Conservation (phyloP, 345 rosid genomes). For the Pistacia vera region DNA sequence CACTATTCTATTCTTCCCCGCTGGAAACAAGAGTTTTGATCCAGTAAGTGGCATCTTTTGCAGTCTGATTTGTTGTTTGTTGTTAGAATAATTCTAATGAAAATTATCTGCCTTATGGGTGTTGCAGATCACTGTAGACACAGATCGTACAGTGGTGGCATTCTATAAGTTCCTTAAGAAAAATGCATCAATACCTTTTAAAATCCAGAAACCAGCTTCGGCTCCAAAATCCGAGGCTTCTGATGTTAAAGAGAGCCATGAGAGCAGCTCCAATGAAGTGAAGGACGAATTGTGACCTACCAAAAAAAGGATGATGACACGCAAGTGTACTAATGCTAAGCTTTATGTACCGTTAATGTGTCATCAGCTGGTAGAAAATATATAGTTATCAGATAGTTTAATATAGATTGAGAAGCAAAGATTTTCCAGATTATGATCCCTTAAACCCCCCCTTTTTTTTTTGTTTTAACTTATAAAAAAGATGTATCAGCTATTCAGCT, state of each 20-base stretch:
- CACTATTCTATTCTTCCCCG: constrained; percentile 95
- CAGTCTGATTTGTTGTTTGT: neutral
- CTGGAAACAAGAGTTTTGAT: constrained; percentile 96
- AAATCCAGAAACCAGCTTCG: constrained; percentile 77
- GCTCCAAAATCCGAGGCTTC: constrained; percentile 47
- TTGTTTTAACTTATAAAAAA: neutral
- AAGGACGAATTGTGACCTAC: constrained; percentile 87
- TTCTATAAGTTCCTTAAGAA: constrained; percentile 89
- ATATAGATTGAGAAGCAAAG: constrained; percentile 12
- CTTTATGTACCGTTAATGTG: constrained; percentile 16
- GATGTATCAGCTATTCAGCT: neutral
- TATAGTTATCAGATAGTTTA: constrained; percentile 5
- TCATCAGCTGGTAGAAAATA: constrained; percentile 14
- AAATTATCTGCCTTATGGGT: constrained; percentile 5
- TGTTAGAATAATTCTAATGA: neutral
- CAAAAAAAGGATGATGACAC: neutral
- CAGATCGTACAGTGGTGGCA: constrained; percentile 94
- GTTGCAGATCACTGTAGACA: constrained; percentile 76
- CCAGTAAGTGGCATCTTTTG: constrained; percentile 58
- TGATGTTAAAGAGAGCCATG: constrained; percentile 33
- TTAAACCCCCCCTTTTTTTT: neutral
- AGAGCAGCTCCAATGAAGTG: constrained; percentile 30
- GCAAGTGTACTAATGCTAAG: constrained; percentile 6
- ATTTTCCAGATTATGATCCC: neutral
- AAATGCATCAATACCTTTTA: constrained; percentile 89